A percentile compares a stretch with the other conserved stretches of the same genome.
Conservation (phyloP, 2,329 filamentous ascomycete species). For the Penicillium nordicum region DNA sequence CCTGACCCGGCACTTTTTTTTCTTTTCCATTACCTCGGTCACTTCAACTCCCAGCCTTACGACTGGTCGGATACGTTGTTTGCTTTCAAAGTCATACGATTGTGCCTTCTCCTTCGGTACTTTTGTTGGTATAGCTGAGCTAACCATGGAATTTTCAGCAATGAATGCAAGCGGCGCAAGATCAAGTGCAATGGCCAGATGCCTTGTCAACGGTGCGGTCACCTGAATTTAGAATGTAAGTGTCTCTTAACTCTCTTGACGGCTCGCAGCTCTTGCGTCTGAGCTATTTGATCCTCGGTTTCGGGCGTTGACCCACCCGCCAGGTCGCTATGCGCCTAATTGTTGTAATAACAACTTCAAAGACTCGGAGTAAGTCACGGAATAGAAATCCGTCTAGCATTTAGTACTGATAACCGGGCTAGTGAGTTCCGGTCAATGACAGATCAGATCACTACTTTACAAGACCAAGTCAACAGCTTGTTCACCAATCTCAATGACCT, state of each 20-base stretch:
- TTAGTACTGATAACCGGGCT: conserved; percentile 1
- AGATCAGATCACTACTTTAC: conserved; percentile 67
- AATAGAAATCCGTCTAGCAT: not conserved
- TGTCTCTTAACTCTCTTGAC: not conserved
- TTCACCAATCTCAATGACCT: conserved; percentile 69
- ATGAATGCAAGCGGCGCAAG: conserved; percentile 64
- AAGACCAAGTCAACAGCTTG: conserved; percentile 79
- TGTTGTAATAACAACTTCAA: conserved; percentile 76
- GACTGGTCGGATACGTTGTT: not conserved
- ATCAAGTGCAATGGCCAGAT: conserved; percentile 67
- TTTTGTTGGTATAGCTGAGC: conserved; percentile 2
- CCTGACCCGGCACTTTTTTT: conserved; percentile 12
- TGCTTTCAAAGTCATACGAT: conserved; percentile 9
- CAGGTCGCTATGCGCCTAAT: conserved; percentile 61
- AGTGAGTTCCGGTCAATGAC: conserved; percentile 80
- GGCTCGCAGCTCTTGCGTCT: not conserved
- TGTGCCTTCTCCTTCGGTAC: not conserved
- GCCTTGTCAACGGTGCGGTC: conserved; percentile 63
- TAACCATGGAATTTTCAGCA: conserved; percentile 40
- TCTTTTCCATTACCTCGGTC: not conserved
- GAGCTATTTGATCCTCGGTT: not conserved
- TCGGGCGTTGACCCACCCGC: conserved; percentile 2
- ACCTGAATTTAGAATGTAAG: conserved; percentile 58
- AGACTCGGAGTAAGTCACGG: conserved; percentile 65
- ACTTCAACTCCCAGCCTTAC: not conserved